phyloP scores from a whole-genome alignment of 163 green algal species.

The Chloromonas sp. region DNA sequence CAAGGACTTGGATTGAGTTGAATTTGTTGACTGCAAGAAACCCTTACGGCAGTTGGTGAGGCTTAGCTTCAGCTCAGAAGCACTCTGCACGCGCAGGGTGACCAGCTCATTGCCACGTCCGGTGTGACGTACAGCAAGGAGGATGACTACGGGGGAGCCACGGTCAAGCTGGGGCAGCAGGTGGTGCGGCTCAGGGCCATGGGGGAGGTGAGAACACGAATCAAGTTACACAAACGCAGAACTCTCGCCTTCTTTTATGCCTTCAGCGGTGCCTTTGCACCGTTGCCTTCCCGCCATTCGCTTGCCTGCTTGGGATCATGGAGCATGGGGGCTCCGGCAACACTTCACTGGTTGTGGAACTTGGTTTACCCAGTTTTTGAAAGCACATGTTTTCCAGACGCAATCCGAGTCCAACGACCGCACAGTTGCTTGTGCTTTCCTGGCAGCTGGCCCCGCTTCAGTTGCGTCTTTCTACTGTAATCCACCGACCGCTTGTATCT shows the following conservation, averaged over 20 bases:
- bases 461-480: neutral
- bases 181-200: slow-evolving; percentile 31
- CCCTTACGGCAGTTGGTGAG: too few species aligned
- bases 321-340: neutral
- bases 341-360: neutral
- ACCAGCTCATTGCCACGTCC: slow-evolving; percentile 53
- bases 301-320: neutral
- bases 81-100: slow-evolving; percentile 24
- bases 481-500: neutral
- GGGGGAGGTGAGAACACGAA: slow-evolving; percentile 15
- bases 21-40: too few species aligned
- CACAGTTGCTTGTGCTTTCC: neutral
- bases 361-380: neutral
- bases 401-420: neutral
- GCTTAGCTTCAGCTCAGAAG: neutral
- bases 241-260: neutral
- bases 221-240: neutral
- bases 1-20: too few species aligned
- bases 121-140: slow-evolving; percentile 43
- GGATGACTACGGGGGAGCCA: slow-evolving; percentile 36
- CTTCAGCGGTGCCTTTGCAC: neutral
- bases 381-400: neutral
- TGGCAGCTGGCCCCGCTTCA: neutral
- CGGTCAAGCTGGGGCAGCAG: slow-evolving; percentile 44
- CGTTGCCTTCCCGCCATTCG: neutral